A percentile compares a stretch with the other conserved stretches of the same genome.
Conservation (phyloP, 2,329 filamentous ascomycete genomes). For the Xylaria sp. region DNA sequence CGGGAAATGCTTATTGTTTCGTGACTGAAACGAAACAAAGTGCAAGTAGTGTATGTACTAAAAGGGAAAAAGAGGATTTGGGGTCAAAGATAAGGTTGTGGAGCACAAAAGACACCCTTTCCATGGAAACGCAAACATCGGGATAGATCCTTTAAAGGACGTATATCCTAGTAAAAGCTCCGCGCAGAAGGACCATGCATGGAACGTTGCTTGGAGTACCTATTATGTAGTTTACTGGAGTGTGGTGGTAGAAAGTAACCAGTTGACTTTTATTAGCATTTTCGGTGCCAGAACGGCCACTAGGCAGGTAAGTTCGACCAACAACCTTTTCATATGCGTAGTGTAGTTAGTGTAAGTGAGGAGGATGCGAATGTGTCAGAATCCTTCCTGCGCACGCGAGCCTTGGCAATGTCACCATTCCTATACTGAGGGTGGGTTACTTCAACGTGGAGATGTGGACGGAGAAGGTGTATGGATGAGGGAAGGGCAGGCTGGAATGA, state of each 20-base stretch:
- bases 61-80: background rate
- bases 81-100: background rate
- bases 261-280: background rate
- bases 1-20: background rate
- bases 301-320: background rate
- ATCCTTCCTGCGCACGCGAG: constrained; percentile 26
- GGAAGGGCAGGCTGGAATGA: constrained; percentile 6
- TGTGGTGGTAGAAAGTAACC: background rate
- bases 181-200: constrained; percentile 33
- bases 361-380: constrained; percentile 26
- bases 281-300: background rate
- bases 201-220: background rate
- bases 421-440: constrained; percentile 16
- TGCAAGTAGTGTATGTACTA: background rate
- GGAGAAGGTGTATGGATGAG: background rate
- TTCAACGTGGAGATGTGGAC: constrained; percentile 19
- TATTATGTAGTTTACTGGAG: background rate
- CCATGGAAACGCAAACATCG: constrained; percentile 1
- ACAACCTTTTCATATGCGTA: background rate
- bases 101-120: background rate
- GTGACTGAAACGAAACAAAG: constrained; percentile 3
- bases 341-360: background rate
- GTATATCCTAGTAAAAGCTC: constrained; percentile 14
- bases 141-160: constrained; percentile 27
- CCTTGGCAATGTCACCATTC: constrained; percentile 23